phyloP scores from a whole-genome alignment of 768 basidiomycete genomes.

The Mycena leptocephala region DNA sequence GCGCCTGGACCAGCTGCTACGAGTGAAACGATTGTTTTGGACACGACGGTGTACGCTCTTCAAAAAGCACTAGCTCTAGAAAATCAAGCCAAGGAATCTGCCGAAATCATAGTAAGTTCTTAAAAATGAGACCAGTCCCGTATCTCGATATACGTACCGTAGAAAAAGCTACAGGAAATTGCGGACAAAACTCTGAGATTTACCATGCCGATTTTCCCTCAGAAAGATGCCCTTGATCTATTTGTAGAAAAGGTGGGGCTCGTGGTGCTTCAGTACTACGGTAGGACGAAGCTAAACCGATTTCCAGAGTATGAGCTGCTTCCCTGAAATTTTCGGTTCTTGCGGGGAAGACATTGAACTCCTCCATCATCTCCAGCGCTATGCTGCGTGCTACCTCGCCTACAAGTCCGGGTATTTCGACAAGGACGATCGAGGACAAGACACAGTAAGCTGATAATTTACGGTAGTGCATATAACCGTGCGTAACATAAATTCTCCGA shows the following conservation, averaged over 20 bases:
- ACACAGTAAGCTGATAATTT: not conserved
- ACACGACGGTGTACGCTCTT: slow-evolving; percentile 15
- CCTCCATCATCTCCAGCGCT: slow-evolving; percentile 30
- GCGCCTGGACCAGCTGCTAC: not conserved
- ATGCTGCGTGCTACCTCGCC: slow-evolving; percentile 29
- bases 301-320: not conserved
- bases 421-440: not conserved
- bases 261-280: too few species aligned
- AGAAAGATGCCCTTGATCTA: not conserved
- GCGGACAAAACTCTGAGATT: slow-evolving; percentile 23
- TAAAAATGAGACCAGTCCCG: too few species aligned
- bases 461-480: not conserved
- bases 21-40: not conserved
- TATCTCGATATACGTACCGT: not conserved
- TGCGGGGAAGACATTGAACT: slow-evolving; percentile 2
- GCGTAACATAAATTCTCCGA: not conserved
- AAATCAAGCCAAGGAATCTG: not conserved
- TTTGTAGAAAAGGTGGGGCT: slow-evolving; percentile 30
- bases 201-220: slow-evolving; percentile 24
- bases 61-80: slow-evolving; percentile 16
- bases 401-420: slow-evolving; percentile 27
- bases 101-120: not conserved
- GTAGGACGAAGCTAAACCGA: too few species aligned
- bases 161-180: not conserved
- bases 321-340: slow-evolving; percentile 9